Evolutionary conservation across 2,329 filamentous ascomycete species (phyloP).

Genomic region (Cytospora piceae): DNA sequence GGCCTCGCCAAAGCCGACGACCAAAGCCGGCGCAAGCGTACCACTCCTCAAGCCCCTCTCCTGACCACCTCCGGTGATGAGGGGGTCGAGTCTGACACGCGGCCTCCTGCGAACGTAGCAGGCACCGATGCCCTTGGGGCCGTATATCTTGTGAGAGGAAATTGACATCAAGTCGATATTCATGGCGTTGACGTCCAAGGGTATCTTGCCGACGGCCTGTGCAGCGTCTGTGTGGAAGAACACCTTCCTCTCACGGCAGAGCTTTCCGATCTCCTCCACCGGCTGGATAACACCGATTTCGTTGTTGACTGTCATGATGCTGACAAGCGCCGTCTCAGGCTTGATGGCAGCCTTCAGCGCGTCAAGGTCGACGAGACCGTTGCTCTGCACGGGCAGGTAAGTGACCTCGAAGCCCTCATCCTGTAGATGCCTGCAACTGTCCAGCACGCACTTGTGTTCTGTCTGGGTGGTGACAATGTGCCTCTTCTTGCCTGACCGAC

Average conservation of each 20-base stretch:
- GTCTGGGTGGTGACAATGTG: constrained; percentile 98
- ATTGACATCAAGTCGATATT: constrained; percentile 99
- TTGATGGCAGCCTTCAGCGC: constrained; percentile 87
- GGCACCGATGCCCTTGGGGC: constrained; percentile 94
- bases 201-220: constrained; percentile 98
- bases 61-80: constrained; percentile 95
- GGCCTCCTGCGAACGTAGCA: constrained; percentile 94
- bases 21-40: constrained; percentile 84
- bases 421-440: constrained; percentile 95
- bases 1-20: constrained; percentile 93
- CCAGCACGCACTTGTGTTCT: constrained; percentile 97
- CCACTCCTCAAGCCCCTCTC: constrained; percentile 94
- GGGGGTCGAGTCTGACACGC: constrained; percentile 89
- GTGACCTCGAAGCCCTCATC: constrained; percentile 96
- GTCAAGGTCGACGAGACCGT: constrained; percentile 82
- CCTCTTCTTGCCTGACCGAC: constrained; percentile 91
- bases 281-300: constrained; percentile 99
- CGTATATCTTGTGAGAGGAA: constrained; percentile 98
- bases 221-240: constrained; percentile 98
- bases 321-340: constrained; percentile 89
- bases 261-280: constrained; percentile 86
- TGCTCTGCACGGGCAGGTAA: constrained; percentile 88
- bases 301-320: constrained; percentile 99
- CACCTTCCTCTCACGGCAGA: constrained; percentile 89
- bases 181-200: constrained; percentile 95